Percentiles rank a stretch among this genome's conserved stretches.
Conservation (phyloP, 2,329 filamentous ascomycete genomes). For the Sporothrix brasiliensis region DNA sequence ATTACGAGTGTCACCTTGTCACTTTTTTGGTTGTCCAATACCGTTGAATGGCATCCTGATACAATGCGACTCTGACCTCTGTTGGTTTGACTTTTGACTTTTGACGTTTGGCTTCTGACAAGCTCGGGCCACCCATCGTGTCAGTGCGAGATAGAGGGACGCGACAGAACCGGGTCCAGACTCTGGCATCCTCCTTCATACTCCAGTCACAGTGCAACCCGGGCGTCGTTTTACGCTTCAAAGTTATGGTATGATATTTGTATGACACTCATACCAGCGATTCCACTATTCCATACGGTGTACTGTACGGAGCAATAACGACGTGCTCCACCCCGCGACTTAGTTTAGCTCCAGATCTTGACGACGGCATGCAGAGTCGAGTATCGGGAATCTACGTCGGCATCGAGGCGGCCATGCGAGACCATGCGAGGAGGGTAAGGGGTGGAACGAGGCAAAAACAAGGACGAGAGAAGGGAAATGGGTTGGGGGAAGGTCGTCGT, state of each 20-base stretch:
- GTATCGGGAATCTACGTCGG: background rate
- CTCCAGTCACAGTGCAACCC: background rate
- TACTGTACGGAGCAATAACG: background rate
- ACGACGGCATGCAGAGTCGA: conserved; percentile 4
- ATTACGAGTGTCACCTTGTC: too few species aligned
- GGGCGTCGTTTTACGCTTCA: too few species aligned
- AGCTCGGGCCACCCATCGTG: too few species aligned
- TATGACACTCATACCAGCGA: background rate
- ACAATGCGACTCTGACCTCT: background rate
- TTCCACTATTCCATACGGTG: too few species aligned
- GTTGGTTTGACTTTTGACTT: too few species aligned
- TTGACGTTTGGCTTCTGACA: too few species aligned
- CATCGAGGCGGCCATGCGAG: background rate
- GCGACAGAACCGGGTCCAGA: background rate
- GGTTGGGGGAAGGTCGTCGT: background rate
- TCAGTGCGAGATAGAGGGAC: background rate
- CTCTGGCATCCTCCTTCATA: background rate
- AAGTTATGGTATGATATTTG: too few species aligned
- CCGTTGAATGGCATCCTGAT: background rate
- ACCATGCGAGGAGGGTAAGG: background rate
- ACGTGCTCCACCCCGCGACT: background rate
- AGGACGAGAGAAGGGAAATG: background rate
- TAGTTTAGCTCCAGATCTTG: background rate
- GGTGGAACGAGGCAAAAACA: background rate
- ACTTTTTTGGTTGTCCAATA: too few species aligned